phyloP scores from a whole-genome alignment of 495 filamentous ascomycete genomes.

The Xylaria bambusicola region DNA sequence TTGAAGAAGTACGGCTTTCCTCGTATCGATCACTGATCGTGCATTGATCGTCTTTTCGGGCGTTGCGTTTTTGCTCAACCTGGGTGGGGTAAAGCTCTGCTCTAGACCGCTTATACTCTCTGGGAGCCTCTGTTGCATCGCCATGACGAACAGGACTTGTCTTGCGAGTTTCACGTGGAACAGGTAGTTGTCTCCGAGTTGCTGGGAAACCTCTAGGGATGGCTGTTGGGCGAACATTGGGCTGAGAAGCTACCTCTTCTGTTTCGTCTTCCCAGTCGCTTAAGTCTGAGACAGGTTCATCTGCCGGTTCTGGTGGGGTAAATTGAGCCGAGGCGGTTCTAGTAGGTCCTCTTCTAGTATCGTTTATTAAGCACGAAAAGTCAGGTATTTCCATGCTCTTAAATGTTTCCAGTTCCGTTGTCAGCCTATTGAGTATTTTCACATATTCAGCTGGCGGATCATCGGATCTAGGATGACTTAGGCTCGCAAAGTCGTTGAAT shows the following conservation, averaged over 20 bases:
- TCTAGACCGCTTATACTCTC: not conserved
- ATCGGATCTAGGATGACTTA: constrained; percentile 8
- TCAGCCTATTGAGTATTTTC: constrained; percentile 44
- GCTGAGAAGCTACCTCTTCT: constrained; percentile 23
- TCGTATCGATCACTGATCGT: too few relatives aligned
- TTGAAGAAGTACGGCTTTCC: constrained; percentile 17
- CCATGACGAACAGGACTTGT: not conserved
- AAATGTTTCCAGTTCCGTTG: constrained; percentile 39
- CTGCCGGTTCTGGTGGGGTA: constrained; percentile 14
- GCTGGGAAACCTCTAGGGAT: constrained; percentile 1
- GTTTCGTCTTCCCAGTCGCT: constrained; percentile 47
- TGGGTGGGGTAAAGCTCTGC: not conserved
- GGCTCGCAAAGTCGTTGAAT: constrained; percentile 16
- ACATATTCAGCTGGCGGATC: constrained; percentile 42
- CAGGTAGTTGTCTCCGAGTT: constrained; percentile 6
- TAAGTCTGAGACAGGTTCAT: constrained; percentile 47
- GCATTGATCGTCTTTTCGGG: too few relatives aligned
- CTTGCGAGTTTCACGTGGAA: constrained; percentile 4
- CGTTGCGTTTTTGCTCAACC: not conserved
- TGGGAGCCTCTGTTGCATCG: not conserved
- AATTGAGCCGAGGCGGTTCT: constrained; percentile 12
- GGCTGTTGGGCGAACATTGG: constrained; percentile 8
- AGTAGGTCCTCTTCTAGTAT: constrained; percentile 8
- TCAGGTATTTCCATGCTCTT: constrained; percentile 27
- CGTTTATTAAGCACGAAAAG: constrained; percentile 23